Base-by-base conservation (phyloP, 2,329 filamentous ascomycete species). In the Fusarium beomiforme region DNA sequence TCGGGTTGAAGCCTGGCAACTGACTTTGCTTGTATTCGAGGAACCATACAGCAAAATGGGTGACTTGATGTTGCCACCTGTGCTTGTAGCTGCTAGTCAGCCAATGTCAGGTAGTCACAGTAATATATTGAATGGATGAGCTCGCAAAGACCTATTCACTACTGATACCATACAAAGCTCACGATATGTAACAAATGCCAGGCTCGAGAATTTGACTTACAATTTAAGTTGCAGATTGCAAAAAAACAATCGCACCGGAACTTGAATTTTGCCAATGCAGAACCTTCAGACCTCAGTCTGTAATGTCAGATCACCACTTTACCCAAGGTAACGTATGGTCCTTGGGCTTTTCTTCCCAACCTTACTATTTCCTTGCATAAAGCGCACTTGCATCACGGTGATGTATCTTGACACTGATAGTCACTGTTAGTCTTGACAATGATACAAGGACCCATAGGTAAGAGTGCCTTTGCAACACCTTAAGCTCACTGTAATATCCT, bases 51-150 rank as follows among this genome's bases (percentile, higher is more conserved):
- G 29, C 17, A 24, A 31, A 47, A 24, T 17, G n/a, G 14, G 26
- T 26, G 39, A 16, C 13, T 26, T 39, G 58, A 31, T 34, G 14
- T 14, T 59, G 36, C 29, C 36, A 37, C 6, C 37, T 36, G 51
- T 58, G 43, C 26, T 33, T 37, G 44, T 39, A 71, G 37, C 41
- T 55, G 47, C 46, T 42, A 53, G 44, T 49, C 41, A 53, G 41
- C 34, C 41, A 23, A 59, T n/a, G 19, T n/a, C 7, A 37, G 33
- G 14, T 42, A 49, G 33, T 16, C 19, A 24, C n/a, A 16, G n/a
- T 23, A 8, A 8, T 37, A 43, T 17, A 31, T n/a, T 39, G 8
- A 14, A 31, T 44, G 19, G 24, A 39, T 19, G 5, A 41, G 57
- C 26, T n/a, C 13, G 24, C 17, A 6, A 33, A 37, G 14, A 23